phyloP scores from a whole-genome alignment of 805 yeast genomes.

The Starmerella floris region DNA sequence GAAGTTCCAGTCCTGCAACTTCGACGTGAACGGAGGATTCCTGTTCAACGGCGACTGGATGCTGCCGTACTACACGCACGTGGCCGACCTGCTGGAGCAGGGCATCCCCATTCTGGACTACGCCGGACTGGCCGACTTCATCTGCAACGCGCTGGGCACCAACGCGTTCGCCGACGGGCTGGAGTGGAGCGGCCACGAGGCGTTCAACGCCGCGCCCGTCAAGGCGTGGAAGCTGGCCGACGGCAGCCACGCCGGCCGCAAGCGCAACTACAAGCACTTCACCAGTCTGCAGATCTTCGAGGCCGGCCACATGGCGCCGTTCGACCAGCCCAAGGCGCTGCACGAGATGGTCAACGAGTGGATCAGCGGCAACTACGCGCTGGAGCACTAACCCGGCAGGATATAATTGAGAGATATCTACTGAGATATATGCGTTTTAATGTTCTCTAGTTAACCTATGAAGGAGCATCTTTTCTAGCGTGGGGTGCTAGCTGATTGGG shows the following conservation, averaged over 20 bases:
- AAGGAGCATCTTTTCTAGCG: too few species aligned
- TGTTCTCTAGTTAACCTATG: too few species aligned
- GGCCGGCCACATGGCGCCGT: conserved; percentile 93
- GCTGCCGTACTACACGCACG: conserved; percentile 47
- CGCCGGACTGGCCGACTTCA: conserved; percentile 91
- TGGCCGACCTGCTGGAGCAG: conserved; percentile 48
- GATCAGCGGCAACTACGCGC: conserved; percentile 49
- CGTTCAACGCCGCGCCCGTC: conserved; percentile 32
- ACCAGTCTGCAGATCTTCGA: conserved; percentile 70
- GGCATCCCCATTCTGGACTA: conserved; percentile 71
- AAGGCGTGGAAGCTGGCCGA: conserved; percentile 23
- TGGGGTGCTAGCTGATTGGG: not conserved
- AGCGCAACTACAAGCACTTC: conserved; percentile 47
- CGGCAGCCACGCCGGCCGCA: conserved; percentile 48
- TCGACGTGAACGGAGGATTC: conserved; percentile 63
- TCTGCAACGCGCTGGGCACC: conserved; percentile 89
- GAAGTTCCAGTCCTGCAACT: conserved; percentile 59
- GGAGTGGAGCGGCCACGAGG: conserved; percentile 46
- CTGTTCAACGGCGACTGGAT: conserved; percentile 53
- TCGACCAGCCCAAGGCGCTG: conserved; percentile 72
- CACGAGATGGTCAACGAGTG: conserved; percentile 80
- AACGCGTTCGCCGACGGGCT: conserved; percentile 64
- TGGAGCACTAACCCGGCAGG: conserved; percentile 6
- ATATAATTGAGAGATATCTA: too few species aligned
- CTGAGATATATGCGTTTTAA: not conserved